Conservation (phyloP, 1,139 yeast species). For the Lodderomyces elongisporus region DNA sequence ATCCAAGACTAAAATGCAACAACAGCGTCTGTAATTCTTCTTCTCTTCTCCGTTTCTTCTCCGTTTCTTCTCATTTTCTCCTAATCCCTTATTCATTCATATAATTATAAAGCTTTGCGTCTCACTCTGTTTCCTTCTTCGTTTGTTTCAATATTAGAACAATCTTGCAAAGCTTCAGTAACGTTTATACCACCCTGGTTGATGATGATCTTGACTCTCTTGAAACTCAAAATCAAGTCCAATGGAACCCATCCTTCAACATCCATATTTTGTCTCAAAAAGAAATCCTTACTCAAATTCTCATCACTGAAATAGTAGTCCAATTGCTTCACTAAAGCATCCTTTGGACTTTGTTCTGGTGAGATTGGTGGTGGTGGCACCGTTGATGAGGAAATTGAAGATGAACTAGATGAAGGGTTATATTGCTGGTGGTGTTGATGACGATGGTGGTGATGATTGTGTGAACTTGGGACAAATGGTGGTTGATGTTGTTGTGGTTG, state of each 20-base stretch:
- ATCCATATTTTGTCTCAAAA: constrained; percentile 75
- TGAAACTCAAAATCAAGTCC: constrained; percentile 59
- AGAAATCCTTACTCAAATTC: constrained; percentile 78
- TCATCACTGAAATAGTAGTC: constrained; percentile 88
- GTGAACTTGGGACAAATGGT: neutral
- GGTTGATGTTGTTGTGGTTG: constrained; percentile 14
- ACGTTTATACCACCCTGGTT: constrained; percentile 14
- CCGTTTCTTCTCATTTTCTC: too few relatives aligned
- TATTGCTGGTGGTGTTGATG: constrained; percentile 6
- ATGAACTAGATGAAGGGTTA: constrained; percentile 1
- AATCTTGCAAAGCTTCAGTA: constrained; percentile 2
- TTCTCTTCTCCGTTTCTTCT: too few relatives aligned
- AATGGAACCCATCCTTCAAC: constrained; percentile 66
- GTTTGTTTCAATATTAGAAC: constrained; percentile 4
- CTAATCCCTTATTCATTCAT: too few relatives aligned
- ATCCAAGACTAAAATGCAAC: too few relatives aligned
- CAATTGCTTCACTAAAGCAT: constrained; percentile 59
- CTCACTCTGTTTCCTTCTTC: constrained; percentile 4
- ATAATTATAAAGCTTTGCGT: too few relatives aligned
- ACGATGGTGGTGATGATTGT: constrained; percentile 1
- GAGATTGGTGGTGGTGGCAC: constrained; percentile 45
- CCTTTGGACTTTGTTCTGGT: constrained; percentile 44
- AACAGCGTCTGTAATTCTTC: too few relatives aligned
- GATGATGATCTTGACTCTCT: constrained; percentile 59
- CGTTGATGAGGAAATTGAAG: constrained; percentile 1